Conservation (phyloP, 169 alveolate species). For the Prorocentrum cordatum region DNA sequence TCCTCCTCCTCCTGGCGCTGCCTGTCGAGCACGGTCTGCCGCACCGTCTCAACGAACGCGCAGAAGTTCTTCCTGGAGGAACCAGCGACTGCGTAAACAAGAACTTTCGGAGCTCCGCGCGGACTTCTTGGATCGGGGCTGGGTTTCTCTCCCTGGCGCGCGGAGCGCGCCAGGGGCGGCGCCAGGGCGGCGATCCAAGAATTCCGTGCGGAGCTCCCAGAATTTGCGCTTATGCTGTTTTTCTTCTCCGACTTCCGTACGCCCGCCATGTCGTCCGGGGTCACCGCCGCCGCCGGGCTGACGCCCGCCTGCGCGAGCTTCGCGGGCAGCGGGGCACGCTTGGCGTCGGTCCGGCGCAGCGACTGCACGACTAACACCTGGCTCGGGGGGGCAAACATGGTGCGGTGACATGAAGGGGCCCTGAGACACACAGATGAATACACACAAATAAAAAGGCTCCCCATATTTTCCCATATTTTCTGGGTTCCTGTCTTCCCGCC, state of each 20-base stretch:
- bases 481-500: too few species aligned
- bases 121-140: not conserved
- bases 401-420: not conserved
- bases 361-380: not conserved
- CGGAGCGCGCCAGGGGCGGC: too few species aligned
- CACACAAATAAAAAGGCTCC: too few species aligned
- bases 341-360: not conserved
- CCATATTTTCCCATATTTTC: too few species aligned
- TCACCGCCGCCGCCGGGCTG: not conserved
- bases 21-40: not conserved
- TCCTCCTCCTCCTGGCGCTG: slow-evolving; percentile 11
- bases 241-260: not conserved
- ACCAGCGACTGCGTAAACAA: too few species aligned
- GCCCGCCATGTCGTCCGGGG: not conserved
- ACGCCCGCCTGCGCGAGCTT: not conserved
- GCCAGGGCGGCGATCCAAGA: too few species aligned
- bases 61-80: not conserved
- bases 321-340: not conserved
- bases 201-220: too few species aligned
- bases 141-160: not conserved
- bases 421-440: too few species aligned
- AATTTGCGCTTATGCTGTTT: not conserved
- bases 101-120: too few species aligned
- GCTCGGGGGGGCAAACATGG: not conserved
- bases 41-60: not conserved